phyloP scores from a whole-genome alignment of 257 asterid genomes.

The Fraxinus cuspidata region DNA sequence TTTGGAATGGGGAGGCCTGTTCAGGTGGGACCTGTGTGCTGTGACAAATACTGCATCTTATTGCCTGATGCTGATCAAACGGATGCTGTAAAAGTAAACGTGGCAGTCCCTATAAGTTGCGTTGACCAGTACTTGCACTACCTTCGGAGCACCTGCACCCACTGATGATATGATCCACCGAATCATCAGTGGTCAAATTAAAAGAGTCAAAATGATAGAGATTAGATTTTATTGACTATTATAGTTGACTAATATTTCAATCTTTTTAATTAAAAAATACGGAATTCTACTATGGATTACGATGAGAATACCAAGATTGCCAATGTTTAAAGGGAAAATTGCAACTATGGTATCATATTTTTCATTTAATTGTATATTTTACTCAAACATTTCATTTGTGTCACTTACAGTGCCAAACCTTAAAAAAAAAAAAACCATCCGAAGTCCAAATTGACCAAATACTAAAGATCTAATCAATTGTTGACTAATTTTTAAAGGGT shows the following conservation, averaged over 20 bases:
- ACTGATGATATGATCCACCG: neutral
- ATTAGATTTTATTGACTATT: neutral
- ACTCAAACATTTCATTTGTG: no score
- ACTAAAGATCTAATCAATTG: no score
- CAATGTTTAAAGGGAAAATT: no score
- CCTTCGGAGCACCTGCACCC: slow-evolving; percentile 23
- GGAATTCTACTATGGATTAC: no score
- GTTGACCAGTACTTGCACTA: slow-evolving; percentile 51
- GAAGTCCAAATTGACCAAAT: no score
- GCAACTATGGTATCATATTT: no score
- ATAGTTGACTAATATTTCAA: neutral
- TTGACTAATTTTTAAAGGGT: no score
- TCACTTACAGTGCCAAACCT: no score
- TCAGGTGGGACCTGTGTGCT: slow-evolving; percentile 55
- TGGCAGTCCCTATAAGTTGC: slow-evolving; percentile 53
- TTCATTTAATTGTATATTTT: no score
- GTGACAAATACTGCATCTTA: slow-evolving; percentile 54
- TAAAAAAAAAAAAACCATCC: no score
- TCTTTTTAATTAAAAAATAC: no score
- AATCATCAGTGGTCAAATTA: neutral
- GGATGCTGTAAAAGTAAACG: slow-evolving; percentile 46
- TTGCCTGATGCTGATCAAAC: slow-evolving; percentile 39
- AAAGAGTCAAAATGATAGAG: neutral
- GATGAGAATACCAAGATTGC: no score
- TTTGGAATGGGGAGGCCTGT: slow-evolving; percentile 66